These are phyloP conservation scores for Drechmeria coniospora DNA, from an alignment of 2,329 filamentous ascomycete species.

Conservation along the genomic window DNA sequence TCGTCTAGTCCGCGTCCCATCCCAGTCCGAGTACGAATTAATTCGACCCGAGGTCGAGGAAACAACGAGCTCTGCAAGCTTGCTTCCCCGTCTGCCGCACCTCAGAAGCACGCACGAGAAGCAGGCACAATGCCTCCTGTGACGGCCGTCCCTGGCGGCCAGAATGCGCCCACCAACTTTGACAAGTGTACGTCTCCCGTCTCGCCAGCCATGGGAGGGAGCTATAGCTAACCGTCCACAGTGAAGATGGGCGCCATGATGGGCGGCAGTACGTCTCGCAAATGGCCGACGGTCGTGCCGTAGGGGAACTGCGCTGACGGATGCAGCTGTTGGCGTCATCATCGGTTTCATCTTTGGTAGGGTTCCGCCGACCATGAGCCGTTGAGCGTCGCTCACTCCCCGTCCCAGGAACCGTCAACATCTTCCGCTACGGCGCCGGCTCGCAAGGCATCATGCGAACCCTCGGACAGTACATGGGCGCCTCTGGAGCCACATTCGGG, in stretches of 20 bases:
- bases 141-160: conserved; percentile 21
- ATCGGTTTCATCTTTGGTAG: conserved; percentile 96
- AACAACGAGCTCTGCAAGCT: too few species aligned
- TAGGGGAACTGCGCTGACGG: conserved; percentile 14
- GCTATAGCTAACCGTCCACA: conserved; percentile 7
- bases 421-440: conserved; percentile 87
- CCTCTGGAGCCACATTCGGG: conserved; percentile 92
- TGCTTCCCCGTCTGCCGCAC: too few species aligned
- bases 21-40: too few species aligned
- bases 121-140: conserved; percentile 29
- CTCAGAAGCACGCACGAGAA: too few species aligned
- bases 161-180: conserved; percentile 33
- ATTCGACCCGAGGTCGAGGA: too few species aligned
- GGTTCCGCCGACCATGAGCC: conserved; percentile 8
- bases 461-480: conserved; percentile 90
- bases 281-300: background rate
- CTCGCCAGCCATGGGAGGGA: conserved; percentile 1
- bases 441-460: conserved; percentile 89
- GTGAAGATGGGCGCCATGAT: conserved; percentile 95
- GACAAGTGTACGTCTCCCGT: conserved; percentile 33
- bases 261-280: conserved; percentile 68
- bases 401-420: conserved; percentile 65
- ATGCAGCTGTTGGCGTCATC: conserved; percentile 74
- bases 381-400: conserved; percentile 2
- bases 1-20: too few species aligned